A percentile compares a stretch with the other conserved stretches of the same genome.
Evolutionary conservation across 2,329 filamentous ascomycete genomes (phyloP).

Genomic region (Exutisphaerella laricina): DNA sequence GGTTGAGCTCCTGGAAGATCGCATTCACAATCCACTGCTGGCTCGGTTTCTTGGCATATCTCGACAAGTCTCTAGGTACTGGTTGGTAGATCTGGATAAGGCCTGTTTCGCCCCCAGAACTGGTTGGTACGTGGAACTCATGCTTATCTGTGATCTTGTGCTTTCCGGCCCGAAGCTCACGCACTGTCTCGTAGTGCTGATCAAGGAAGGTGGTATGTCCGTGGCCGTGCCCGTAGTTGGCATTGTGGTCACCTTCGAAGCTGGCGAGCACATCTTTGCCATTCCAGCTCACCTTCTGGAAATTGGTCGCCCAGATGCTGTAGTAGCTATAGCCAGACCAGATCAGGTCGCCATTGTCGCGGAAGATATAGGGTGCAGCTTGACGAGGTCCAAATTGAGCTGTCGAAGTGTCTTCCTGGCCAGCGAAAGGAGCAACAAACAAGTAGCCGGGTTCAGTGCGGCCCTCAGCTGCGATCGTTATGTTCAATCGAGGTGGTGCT

Average conservation of each 20-base stretch:
- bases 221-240: conserved; percentile 49
- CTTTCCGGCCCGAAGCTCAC: conserved; percentile 48
- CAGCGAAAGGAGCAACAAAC: conserved; percentile 39
- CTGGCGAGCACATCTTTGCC: conserved; percentile 50
- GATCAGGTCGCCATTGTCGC: conserved; percentile 50
- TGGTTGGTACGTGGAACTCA: conserved; percentile 53
- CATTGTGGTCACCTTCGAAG: conserved; percentile 51
- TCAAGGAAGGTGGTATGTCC: conserved; percentile 51
- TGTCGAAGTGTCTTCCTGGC: conserved; percentile 22
- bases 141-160: conserved; percentile 43
- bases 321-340: conserved; percentile 54
- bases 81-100: conserved; percentile 50
- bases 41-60: conserved; percentile 7
- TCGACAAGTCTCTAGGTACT: conserved; percentile 37
- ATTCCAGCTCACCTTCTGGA: conserved; percentile 48
- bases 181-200: conserved; percentile 51
- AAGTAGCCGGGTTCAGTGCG: conserved; percentile 42
- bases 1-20: conserved; percentile 38
- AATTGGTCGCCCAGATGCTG: conserved; percentile 50
- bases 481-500: conserved; percentile 42
- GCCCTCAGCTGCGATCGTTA: conserved; percentile 40
- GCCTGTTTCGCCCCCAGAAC: conserved; percentile 48
- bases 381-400: conserved; percentile 45
- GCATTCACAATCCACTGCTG: conserved; percentile 14
- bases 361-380: conserved; percentile 52